Evolutionary conservation across 805 yeast genomes (phyloP).

Genomic region (Candida ovalis): DNA sequence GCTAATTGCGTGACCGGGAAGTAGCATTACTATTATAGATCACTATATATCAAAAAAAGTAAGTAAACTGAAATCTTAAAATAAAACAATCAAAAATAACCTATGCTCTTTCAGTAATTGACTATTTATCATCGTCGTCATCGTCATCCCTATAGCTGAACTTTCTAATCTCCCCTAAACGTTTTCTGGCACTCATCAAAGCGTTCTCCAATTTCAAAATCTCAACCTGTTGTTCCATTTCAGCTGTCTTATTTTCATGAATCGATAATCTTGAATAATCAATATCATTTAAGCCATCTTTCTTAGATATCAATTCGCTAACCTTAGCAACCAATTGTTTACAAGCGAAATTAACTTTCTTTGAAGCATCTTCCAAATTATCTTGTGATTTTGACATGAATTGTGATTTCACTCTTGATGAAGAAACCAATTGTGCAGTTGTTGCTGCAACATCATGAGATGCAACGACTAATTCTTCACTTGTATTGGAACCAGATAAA

Average conservation of each 20-base stretch:
- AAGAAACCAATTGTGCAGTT: slow-evolving; percentile 88
- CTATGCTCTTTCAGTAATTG: no score
- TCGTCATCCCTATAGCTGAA: slow-evolving; percentile 66
- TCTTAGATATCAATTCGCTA: slow-evolving; percentile 15
- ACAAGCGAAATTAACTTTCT: slow-evolving; percentile 72
- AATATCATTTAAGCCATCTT: slow-evolving; percentile 36
- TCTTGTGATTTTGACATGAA: slow-evolving; percentile 76
- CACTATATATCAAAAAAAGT: no score
- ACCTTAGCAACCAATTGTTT: slow-evolving; percentile 67
- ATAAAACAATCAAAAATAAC: not conserved
- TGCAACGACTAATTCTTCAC: slow-evolving; percentile 83
- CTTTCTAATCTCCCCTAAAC: slow-evolving; percentile 80
- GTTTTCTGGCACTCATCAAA: slow-evolving; percentile 66
- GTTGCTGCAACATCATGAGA: slow-evolving; percentile 91
- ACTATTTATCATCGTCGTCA: no score
- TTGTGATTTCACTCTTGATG: slow-evolving; percentile 81
- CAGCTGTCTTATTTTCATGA: slow-evolving; percentile 79
- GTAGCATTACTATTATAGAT: no score
- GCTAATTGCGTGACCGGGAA: no score
- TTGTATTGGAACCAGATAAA: slow-evolving; percentile 52
- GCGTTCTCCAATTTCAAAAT: slow-evolving; percentile 79
- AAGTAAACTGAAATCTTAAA: no score
- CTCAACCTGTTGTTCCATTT: slow-evolving; percentile 92
- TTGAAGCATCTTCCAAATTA: slow-evolving; percentile 62
- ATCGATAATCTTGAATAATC: slow-evolving; percentile 68